Base-by-base conservation (phyloP, 2,329 filamentous ascomycete genomes). In the Aspergillus ochraceoroseus region DNA sequence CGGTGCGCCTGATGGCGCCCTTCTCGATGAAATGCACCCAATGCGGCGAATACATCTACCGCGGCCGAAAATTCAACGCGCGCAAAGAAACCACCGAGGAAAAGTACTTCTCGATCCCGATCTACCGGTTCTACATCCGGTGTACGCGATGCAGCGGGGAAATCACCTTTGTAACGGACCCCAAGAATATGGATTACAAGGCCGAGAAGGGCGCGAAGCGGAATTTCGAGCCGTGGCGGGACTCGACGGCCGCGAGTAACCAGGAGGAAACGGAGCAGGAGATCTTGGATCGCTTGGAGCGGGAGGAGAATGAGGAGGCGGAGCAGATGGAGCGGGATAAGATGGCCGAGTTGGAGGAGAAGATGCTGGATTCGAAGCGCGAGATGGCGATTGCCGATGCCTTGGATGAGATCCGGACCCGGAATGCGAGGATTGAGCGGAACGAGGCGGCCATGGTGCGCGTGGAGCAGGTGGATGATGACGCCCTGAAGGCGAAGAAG, bases 311-410 rank as follows among this genome's bases (percentile, higher is more conserved):
- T 13, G 76, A 80, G 52, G 77, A 74, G 25, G 73, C 75, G 38
- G 73, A 77, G 50, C 70, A 81, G 50, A 77, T 82, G 43, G 87
- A 95, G 64, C 76, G 81, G 50, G 89, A 95, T 63, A 87, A 87
- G 14, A 98, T 98, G 94, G 85, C 85, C 42, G 89, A 95, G 61
- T 69, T 98, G 32, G 92, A 98, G 68, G 83, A 85, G 48, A 96
- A 96, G 70, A 95, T 90, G 40, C 70, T 85, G 14, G 92, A 98
- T 63, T 89, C 89, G 1, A 89, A 92, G 70, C 76, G 84, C 27
- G 92, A 98, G 66, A 98, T 98, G 89, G 87, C 85, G 12, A 87
- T 95, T 30, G 92, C 92, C 2, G 92, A 98, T 70, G 90, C 89
- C 5, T 70, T 98, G 40, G 92, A 98, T 64, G 89, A 95, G 68